Percentiles rank a stretch among this genome's conserved stretches.
These are phyloP conservation scores for Ilyonectria robusta DNA, from an alignment of 2,329 filamentous ascomycete species.

Conservation along the genomic window DNA sequence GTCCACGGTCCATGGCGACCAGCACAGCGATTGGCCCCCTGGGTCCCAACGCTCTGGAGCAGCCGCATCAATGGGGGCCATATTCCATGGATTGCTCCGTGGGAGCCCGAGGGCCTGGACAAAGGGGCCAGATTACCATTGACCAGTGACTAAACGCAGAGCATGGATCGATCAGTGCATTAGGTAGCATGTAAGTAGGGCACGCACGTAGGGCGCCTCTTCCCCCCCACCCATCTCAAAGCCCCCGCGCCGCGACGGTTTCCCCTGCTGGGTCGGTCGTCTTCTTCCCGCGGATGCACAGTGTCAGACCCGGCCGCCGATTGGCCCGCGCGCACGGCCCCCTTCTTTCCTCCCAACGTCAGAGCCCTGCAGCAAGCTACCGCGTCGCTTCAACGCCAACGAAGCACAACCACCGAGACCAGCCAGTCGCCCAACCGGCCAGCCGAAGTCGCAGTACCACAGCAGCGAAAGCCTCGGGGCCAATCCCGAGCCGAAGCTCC, in stretches of 20 bases:
- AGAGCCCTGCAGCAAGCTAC: conserved; percentile 21
- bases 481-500: neutral
- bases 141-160: no score
- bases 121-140: no score
- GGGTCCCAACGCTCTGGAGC: neutral
- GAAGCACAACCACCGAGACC: conserved; percentile 3
- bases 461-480: neutral
- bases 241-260: neutral
- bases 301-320: conserved; percentile 14
- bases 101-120: no score
- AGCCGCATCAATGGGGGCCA: neutral
- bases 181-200: no score
- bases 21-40: conserved; percentile 1
- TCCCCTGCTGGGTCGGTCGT: neutral
- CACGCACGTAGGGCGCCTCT: no score
- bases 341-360: conserved; percentile 14
- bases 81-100: no score
- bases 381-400: conserved; percentile 6
- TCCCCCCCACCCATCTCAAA: no score
- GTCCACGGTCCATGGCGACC: conserved; percentile 14
- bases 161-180: no score
- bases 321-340: conserved; percentile 33
- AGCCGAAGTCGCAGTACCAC: neutral
- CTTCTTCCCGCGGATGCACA: conserved; percentile 22
- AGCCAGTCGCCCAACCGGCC: neutral